phyloP scores from a whole-genome alignment of 768 basidiomycete species.

The Cyathus striatus region DNA sequence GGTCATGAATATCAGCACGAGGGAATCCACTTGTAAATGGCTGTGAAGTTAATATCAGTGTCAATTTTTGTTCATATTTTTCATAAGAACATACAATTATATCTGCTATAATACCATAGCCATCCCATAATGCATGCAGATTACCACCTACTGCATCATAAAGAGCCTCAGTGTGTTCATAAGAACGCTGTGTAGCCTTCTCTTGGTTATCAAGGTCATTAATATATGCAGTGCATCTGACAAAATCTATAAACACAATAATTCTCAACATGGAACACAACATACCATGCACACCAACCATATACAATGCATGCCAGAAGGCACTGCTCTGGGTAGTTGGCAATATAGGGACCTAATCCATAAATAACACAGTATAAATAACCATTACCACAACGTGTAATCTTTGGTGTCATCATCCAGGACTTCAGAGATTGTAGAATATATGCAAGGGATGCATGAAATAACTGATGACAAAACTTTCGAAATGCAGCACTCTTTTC shows the following conservation, averaged over 20 bases:
- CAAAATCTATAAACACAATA: slow-evolving; percentile 3
- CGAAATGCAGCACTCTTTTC: slow-evolving; percentile 10
- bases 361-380: slow-evolving; percentile 23
- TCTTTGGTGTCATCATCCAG: slow-evolving; percentile 13
- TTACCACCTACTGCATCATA: slow-evolving; percentile 16
- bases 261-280: neutral
- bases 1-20: slow-evolving; percentile 27
- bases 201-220: slow-evolving; percentile 12
- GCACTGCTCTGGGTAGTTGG: slow-evolving; percentile 33
- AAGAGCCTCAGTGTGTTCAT: slow-evolving; percentile 16
- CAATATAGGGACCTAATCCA: slow-evolving; percentile 26
- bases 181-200: slow-evolving; percentile 11
- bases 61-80: neutral
- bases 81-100: slow-evolving; percentile 18
- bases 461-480: slow-evolving; percentile 17
- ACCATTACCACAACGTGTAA: slow-evolving; percentile 24
- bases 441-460: slow-evolving; percentile 15
- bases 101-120: slow-evolving; percentile 25
- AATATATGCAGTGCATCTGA: slow-evolving; percentile 17
- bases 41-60: slow-evolving; percentile 13
- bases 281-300: slow-evolving; percentile 14
- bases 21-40: slow-evolving; percentile 27
- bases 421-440: slow-evolving; percentile 10
- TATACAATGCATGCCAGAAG: slow-evolving; percentile 18
- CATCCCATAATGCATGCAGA: slow-evolving; percentile 23